phyloP scores from a whole-genome alignment of 768 basidiomycete genomes.

The Tricholoma sp. region DNA sequence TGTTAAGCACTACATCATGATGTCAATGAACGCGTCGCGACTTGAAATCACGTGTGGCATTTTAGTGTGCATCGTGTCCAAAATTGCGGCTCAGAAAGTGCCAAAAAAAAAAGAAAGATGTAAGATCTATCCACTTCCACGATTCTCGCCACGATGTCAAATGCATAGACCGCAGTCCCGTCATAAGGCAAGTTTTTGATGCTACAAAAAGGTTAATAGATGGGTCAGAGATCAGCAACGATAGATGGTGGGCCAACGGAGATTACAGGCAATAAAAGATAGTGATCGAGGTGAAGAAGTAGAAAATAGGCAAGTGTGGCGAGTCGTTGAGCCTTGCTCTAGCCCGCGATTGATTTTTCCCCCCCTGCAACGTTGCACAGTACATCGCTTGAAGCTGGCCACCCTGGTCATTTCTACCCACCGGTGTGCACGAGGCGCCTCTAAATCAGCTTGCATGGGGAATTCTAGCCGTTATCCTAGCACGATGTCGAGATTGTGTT shows the following conservation, averaged over 20 bases:
- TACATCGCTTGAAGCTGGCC: background rate
- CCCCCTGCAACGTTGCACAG: background rate
- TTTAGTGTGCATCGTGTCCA: background rate
- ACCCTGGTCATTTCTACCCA: background rate
- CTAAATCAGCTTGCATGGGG: background rate
- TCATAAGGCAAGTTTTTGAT: background rate
- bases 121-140: background rate
- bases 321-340: background rate
- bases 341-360: background rate
- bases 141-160: background rate
- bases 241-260: background rate
- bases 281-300: conserved; percentile 7
- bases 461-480: background rate
- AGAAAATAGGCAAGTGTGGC: conserved; percentile 2
- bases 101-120: background rate
- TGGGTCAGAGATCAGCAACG: background rate
- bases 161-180: background rate
- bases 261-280: background rate
- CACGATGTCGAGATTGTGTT: background rate
- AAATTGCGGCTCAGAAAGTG: background rate
- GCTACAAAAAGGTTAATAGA: background rate
- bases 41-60: background rate
- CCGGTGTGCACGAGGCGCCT: background rate
- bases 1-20: no score
- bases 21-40: conserved; percentile 3